Evolutionary conservation across 768 basidiomycete species (phyloP).

Genomic region (Cyclocybe cylindracea): DNA sequence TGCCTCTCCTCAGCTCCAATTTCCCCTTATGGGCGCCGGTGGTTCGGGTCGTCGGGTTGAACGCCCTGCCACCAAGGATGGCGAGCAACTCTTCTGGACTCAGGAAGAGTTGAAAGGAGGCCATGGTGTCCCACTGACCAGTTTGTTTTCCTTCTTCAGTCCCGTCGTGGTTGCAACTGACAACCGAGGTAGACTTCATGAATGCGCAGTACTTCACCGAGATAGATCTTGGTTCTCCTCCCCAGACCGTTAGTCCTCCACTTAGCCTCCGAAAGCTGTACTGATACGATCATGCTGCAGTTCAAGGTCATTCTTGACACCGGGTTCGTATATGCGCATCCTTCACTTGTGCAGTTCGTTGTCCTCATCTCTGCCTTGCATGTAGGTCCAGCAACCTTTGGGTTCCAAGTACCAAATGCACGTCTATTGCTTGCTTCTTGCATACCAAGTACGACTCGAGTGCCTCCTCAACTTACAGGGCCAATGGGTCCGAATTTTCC

Average conservation of each 20-base stretch:
- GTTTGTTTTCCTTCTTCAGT: slow-evolving; percentile 47
- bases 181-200: slow-evolving; percentile 74
- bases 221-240: slow-evolving; percentile 80
- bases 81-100: slow-evolving; percentile 76
- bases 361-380: neutral
- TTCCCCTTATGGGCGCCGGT: slow-evolving; percentile 74
- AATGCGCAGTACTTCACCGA: slow-evolving; percentile 97
- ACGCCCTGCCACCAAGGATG: slow-evolving; percentile 36
- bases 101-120: slow-evolving; percentile 78
- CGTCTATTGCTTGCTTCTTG: slow-evolving; percentile 91
- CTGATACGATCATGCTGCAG: slow-evolving; percentile 29
- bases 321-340: slow-evolving; percentile 46
- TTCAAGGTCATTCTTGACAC: slow-evolving; percentile 98
- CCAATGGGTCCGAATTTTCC: slow-evolving; percentile 85
- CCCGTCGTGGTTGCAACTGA: slow-evolving; percentile 3
- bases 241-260: slow-evolving; percentile 63
- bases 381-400: slow-evolving; percentile 87
- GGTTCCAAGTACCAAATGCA: slow-evolving; percentile 84
- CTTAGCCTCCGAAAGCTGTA: neutral
- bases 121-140: slow-evolving; percentile 86
- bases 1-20: slow-evolving; percentile 39
- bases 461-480: slow-evolving; percentile 81
- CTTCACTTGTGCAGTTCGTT: neutral
- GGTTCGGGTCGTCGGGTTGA: slow-evolving; percentile 66
- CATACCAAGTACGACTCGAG: slow-evolving; percentile 89